phyloP scores from a whole-genome alignment of 1,284 basidiomycete genomes.

The Psilocybe mexicana region DNA sequence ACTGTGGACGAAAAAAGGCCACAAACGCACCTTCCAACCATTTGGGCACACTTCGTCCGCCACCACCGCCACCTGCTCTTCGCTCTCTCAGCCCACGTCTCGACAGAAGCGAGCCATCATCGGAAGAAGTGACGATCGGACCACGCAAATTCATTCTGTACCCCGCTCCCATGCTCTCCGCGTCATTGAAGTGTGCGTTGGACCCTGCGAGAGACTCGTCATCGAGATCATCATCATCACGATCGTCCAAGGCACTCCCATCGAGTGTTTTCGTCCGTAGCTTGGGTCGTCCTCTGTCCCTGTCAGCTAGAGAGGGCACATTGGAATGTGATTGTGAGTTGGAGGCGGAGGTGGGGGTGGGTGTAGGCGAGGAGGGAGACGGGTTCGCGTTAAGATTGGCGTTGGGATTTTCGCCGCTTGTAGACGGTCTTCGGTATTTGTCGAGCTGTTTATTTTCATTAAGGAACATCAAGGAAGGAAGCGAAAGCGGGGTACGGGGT shows the following conservation, averaged over 20 bases:
- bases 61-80: conserved; percentile 5
- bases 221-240: background rate
- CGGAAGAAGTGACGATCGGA: background rate
- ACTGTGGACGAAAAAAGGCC: background rate
- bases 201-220: background rate
- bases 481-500: background rate
- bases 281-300: conserved; percentile 22
- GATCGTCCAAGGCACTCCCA: conserved; percentile 22
- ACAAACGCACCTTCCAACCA: conserved; percentile 37
- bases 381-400: background rate
- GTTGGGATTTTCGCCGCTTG: conserved; percentile 18
- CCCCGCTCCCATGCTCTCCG: background rate
- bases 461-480: background rate
- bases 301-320: conserved; percentile 11
- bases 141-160: background rate
- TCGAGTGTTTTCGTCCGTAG: conserved; percentile 27
- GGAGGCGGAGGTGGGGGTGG: conserved; percentile 2
- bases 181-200: background rate
- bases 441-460: conserved; percentile 41
- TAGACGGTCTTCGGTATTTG: conserved; percentile 47
- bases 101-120: background rate
- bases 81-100: background rate
- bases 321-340: background rate
- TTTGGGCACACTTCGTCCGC: conserved; percentile 28
- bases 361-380: background rate